phyloP scores from a whole-genome alignment of 257 asterid species.

The Eustoma russellianum region DNA sequence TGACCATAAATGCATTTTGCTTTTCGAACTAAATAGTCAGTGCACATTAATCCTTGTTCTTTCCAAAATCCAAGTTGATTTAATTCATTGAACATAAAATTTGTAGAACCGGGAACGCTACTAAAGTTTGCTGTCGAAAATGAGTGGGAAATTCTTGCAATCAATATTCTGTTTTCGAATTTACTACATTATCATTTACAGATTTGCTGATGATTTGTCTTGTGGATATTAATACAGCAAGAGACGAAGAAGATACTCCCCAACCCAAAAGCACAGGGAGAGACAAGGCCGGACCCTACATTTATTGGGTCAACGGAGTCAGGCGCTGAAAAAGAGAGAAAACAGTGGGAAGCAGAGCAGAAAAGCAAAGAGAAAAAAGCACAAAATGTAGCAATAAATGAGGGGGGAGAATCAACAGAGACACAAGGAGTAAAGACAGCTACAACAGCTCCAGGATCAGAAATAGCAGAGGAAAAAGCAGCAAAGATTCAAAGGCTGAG shows the following conservation, averaged over 20 bases:
- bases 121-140: no score
- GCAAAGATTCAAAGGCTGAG: conserved; percentile 79
- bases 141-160: no score
- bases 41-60: no score
- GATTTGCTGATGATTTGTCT: not conserved
- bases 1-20: no score
- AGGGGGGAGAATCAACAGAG: conserved; percentile 16
- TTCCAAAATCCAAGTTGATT: no score
- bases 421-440: conserved; percentile 9
- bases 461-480: conserved; percentile 59
- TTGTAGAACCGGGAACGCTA: no score
- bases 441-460: conserved; percentile 4
- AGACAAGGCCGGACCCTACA: conserved; percentile 27
- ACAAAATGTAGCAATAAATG: conserved; percentile 26
- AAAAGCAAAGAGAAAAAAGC: conserved; percentile 13
- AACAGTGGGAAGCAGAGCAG: conserved; percentile 11
- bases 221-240: conserved; percentile 35
- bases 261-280: conserved; percentile 20
- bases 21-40: no score
- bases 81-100: no score
- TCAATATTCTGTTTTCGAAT: no score
- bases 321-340: conserved; percentile 23
- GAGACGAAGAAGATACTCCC: conserved; percentile 29
- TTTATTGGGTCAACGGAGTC: conserved; percentile 25
- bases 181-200: not conserved